Evolutionary conservation across 768 basidiomycete genomes (phyloP).

Genomic region (Boletus pseudo-olivaceus): DNA sequence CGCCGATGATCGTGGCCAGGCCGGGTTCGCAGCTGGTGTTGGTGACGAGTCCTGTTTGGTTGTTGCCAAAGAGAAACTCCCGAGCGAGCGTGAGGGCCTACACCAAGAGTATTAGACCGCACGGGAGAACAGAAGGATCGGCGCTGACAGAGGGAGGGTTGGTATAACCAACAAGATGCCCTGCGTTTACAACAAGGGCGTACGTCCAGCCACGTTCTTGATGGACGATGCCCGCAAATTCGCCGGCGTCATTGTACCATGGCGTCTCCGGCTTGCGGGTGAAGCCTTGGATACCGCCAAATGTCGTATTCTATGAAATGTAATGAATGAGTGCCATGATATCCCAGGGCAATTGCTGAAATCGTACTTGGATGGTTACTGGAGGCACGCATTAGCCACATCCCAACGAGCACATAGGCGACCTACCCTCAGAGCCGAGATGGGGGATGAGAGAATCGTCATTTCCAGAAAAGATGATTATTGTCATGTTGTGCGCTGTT

Average conservation of each 20-base stretch:
- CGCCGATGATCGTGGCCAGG: constrained; percentile 41
- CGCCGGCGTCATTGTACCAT: constrained; percentile 57
- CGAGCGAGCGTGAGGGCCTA: constrained; percentile 61
- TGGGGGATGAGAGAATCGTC: constrained; percentile 66
- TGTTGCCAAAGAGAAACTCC: constrained; percentile 65
- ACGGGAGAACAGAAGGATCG: background rate
- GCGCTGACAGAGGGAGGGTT: constrained; percentile 45
- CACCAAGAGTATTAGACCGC: background rate
- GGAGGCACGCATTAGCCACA: constrained; percentile 9
- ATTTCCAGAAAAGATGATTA: constrained; percentile 67
- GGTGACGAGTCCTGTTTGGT: constrained; percentile 55
- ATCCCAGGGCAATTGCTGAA: background rate
- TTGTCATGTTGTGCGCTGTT: constrained; percentile 44
- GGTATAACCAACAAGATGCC: constrained; percentile 38
- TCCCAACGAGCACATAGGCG: background rate
- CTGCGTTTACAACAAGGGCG: constrained; percentile 35
- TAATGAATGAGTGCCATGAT: background rate
- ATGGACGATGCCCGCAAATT: constrained; percentile 66
- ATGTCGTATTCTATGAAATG: constrained; percentile 62
- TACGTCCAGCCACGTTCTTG: constrained; percentile 66
- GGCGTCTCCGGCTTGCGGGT: constrained; percentile 63
- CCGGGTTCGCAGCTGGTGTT: constrained; percentile 21
- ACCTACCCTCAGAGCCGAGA: constrained; percentile 57
- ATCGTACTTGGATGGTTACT: constrained; percentile 55
- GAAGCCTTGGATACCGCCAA: constrained; percentile 75